Conservation (phyloP, 805 yeast species). For the Lipomyces anomalus region DNA sequence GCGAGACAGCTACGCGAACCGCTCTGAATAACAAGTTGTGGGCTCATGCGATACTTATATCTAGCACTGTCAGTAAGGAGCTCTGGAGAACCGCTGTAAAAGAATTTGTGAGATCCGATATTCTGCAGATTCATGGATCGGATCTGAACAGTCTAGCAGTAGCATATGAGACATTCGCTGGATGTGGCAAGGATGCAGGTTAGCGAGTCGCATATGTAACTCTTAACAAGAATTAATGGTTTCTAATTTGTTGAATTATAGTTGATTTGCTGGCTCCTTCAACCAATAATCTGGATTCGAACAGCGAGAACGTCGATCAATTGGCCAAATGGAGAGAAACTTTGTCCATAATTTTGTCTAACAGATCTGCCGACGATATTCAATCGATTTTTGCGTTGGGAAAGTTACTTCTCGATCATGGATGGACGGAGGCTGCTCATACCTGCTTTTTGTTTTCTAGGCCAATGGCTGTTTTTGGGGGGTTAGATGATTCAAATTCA, state of each 20-base stretch:
- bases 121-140: background rate
- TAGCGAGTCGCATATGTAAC: too few species aligned
- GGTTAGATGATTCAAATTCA: conserved; percentile 21
- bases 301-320: too few species aligned
- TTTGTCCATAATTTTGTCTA: conserved; percentile 30
- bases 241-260: too few species aligned
- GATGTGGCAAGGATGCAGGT: conserved; percentile 51
- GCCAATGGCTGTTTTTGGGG: conserved; percentile 28
- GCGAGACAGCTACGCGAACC: conserved; percentile 56
- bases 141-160: conserved; percentile 47
- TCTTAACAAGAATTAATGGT: too few species aligned
- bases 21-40: conserved; percentile 64
- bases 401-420: conserved; percentile 34
- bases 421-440: conserved; percentile 39
- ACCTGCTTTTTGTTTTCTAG: conserved; percentile 35
- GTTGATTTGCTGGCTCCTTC: background rate
- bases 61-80: conserved; percentile 59
- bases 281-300: background rate
- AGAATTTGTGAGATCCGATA: conserved; percentile 44
- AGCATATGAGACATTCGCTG: conserved; percentile 58
- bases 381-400: conserved; percentile 37
- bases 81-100: conserved; percentile 54
- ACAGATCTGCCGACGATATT: conserved; percentile 27
- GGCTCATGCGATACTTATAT: conserved; percentile 69
- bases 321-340: conserved; percentile 31